Conservation (phyloP, 331 rosid species). For the Pyrus hybrid region DNA sequence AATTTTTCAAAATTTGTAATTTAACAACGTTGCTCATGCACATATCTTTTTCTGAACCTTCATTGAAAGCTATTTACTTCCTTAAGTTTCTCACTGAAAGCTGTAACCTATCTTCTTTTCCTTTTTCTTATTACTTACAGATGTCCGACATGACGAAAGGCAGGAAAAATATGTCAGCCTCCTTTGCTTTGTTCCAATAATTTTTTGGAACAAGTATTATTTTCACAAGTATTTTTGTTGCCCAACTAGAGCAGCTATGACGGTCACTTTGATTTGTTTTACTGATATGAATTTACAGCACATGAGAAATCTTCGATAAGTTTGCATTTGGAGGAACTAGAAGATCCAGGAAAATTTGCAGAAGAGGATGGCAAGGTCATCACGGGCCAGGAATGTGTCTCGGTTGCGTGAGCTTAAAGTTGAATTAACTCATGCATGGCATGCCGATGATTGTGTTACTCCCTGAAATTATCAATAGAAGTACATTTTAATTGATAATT, state of each 20-base stretch:
- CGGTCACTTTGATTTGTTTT: constrained; percentile 14
- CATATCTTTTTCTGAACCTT: constrained; percentile 10
- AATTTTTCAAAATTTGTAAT: not conserved
- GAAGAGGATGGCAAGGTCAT: constrained; percentile 62
- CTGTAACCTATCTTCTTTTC: not conserved
- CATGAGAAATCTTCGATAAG: constrained; percentile 60
- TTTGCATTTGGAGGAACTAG: constrained; percentile 70
- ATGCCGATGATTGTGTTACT: constrained; percentile 69
- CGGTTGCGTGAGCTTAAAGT: constrained; percentile 79
- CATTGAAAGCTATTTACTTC: not conserved
- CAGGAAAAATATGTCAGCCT: no score
- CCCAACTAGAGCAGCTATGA: constrained; percentile 2
- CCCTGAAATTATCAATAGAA: constrained; percentile 70
- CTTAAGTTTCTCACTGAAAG: not conserved
- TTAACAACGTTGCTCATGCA: not conserved
- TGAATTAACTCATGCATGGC: constrained; percentile 75
- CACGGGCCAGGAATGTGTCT: constrained; percentile 77
- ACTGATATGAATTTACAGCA: constrained; percentile 36
- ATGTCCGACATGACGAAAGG: constrained; percentile 53
- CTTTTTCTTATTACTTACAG: constrained; percentile 39
- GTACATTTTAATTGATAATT: constrained; percentile 23
- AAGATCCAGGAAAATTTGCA: constrained; percentile 54
- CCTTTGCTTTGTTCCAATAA: constrained; percentile 1
- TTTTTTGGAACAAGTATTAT: not conserved
- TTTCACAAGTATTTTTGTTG: no score